Evolutionary conservation across 2,329 filamentous ascomycete genomes (phyloP).

Genomic region (Aspergillus pseudotamarii): DNA sequence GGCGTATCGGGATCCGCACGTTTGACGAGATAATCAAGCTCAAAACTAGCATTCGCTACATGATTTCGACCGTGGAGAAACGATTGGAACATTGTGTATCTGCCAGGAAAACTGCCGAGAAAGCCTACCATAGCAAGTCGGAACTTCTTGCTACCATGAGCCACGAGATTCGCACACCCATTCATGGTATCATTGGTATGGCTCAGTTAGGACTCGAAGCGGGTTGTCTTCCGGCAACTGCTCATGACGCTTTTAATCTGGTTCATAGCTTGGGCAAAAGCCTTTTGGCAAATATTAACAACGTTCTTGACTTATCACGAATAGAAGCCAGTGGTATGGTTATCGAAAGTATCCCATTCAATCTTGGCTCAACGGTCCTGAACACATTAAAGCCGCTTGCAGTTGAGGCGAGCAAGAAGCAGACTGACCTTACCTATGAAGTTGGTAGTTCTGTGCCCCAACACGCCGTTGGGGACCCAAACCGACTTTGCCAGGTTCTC

Average conservation of each 20-base stretch:
- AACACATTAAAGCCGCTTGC: constrained; percentile 77
- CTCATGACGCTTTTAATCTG: constrained; percentile 67
- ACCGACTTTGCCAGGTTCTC: constrained; percentile 90
- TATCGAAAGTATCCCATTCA: constrained; percentile 94
- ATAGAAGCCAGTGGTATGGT: constrained; percentile 95
- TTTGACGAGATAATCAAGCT: background rate
- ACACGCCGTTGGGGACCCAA: constrained; percentile 89
- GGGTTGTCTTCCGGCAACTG: constrained; percentile 85
- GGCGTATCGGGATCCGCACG: background rate
- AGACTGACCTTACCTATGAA: background rate
- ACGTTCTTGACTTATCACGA: constrained; percentile 66
- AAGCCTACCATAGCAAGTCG: constrained; percentile 95
- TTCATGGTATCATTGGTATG: constrained; percentile 97
- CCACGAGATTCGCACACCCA: constrained; percentile 53
- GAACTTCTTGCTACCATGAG: constrained; percentile 80
- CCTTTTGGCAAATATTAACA: constrained; percentile 89
- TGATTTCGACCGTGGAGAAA: background rate
- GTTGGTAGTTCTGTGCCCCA: constrained; percentile 86
- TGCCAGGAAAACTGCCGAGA: constrained; percentile 73
- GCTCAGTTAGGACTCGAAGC: constrained; percentile 91
- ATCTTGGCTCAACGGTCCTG: constrained; percentile 86
- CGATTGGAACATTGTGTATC: background rate
- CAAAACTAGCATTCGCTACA: background rate
- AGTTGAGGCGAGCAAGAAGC: background rate
- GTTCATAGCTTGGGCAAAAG: constrained; percentile 82